Percentiles rank a stretch among this genome's conserved stretches.
These are phyloP conservation scores for Ziziphus jujuba DNA, from an alignment of 306 rosid species.

Conservation along the genomic window DNA sequence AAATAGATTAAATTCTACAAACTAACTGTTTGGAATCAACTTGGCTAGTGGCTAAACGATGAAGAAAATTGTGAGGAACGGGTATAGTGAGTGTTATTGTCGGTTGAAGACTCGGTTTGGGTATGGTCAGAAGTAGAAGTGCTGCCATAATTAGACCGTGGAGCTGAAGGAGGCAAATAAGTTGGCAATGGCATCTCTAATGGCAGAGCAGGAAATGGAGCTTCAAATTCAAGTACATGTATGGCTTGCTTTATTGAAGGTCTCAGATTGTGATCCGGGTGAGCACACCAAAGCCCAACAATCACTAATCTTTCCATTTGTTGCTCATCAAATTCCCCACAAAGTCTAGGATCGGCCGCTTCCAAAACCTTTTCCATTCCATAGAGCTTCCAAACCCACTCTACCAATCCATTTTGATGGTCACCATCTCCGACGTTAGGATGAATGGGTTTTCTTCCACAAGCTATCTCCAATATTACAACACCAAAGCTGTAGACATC, in stretches of 20 bases:
- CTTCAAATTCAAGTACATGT: conserved; percentile 26
- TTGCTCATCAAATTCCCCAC: background rate
- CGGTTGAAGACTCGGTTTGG: too few relatives aligned
- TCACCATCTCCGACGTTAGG: background rate
- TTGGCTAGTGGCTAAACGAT: too few relatives aligned
- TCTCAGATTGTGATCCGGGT: conserved; percentile 25
- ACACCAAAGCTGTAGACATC: conserved; percentile 10
- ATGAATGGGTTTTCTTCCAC: background rate
- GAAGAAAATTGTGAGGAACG: too few relatives aligned
- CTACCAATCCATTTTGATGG: background rate
- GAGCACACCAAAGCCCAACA: conserved; percentile 46
- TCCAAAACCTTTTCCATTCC: conserved; percentile 12
- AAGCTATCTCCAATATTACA: conserved; percentile 3
- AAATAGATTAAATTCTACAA: too few relatives aligned
- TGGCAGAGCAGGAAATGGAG: conserved; percentile 22
- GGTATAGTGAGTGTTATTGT: too few relatives aligned
- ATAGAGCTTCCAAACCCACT: conserved; percentile 22
- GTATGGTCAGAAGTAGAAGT: too few relatives aligned
- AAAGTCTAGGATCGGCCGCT: conserved; percentile 23
- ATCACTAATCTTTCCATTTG: conserved; percentile 30
- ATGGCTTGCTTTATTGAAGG: conserved; percentile 40
- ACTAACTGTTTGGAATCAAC: too few relatives aligned
- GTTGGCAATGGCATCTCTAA: background rate
- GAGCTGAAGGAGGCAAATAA: too few relatives aligned
- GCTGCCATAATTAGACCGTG: too few relatives aligned